A percentile compares a stretch with the other conserved stretches of the same genome.
These are phyloP conservation scores for Mycena rosella DNA, from an alignment of 768 basidiomycete species.

Conservation along the genomic window DNA sequence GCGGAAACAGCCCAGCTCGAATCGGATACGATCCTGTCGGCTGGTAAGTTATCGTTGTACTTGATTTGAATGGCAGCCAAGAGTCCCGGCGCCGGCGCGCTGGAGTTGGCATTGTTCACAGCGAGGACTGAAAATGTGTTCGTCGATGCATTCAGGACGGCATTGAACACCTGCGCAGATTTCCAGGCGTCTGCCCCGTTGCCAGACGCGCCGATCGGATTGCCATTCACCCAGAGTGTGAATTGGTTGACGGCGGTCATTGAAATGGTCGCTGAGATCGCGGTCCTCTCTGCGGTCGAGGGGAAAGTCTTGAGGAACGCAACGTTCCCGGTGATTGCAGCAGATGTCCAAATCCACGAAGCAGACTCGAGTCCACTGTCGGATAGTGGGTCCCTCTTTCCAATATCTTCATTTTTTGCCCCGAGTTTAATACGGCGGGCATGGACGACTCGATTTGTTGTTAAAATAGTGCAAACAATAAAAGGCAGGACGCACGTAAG, in stretches of 20 bases:
- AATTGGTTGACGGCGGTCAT: conserved; percentile 15
- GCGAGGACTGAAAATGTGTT: not conserved
- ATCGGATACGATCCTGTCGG: not conserved
- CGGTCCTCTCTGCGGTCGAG: not conserved
- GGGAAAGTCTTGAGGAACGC: conserved; percentile 13
- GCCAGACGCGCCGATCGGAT: conserved; percentile 14
- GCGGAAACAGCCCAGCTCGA: not conserved
- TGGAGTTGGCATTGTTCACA: not conserved
- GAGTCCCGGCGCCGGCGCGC: not conserved
- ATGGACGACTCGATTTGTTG: no score
- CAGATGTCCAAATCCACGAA: conserved; percentile 20
- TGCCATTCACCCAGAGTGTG: conserved; percentile 22
- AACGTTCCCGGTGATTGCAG: not conserved
- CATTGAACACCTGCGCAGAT: not conserved
- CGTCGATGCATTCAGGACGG: not conserved
- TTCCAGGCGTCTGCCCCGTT: not conserved
- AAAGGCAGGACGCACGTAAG: no score
- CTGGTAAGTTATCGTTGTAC: not conserved
- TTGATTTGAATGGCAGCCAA: not conserved
- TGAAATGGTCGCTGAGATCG: not conserved
- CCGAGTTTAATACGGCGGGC: no score
- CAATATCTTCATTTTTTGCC: not conserved
- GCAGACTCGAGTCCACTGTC: conserved; percentile 12
- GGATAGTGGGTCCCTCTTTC: not conserved
- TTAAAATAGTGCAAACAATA: no score